phyloP scores from a whole-genome alignment of 2,329 filamentous ascomycete species.

The Alternaria hordeiaustralica region DNA sequence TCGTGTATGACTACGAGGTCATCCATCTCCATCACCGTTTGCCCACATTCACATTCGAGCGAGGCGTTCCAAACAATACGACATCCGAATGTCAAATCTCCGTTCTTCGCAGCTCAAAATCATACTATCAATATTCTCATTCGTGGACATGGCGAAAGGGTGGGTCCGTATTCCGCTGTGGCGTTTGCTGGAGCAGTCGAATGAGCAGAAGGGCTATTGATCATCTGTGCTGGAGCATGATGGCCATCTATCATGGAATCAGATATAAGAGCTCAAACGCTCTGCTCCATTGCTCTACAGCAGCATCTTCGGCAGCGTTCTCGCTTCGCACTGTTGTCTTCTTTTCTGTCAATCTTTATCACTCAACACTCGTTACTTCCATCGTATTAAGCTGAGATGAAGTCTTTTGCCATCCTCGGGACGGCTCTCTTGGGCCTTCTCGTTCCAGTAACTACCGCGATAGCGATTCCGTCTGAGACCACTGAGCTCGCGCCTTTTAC shows the following conservation, averaged over 20 bases:
- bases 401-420: constrained; percentile 26
- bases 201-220: not conserved
- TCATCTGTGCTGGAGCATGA: not conserved
- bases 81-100: constrained; percentile 4
- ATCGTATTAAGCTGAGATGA: constrained; percentile 26
- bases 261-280: constrained; percentile 1
- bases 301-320: not conserved
- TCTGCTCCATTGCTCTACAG: constrained; percentile 2
- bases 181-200: not conserved
- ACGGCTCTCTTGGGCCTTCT: constrained; percentile 28
- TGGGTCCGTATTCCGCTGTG: not conserved
- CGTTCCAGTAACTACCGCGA: constrained; percentile 16
- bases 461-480: constrained; percentile 26
- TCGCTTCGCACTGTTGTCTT: not conserved
- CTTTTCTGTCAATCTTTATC: constrained; percentile 6
- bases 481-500: constrained; percentile 16
- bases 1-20: not conserved
- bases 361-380: not conserved
- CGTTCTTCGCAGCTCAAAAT: not conserved
- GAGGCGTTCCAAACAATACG: not conserved
- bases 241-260: not conserved
- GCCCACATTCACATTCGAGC: not conserved
- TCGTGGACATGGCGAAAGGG: not conserved
- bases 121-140: not conserved
- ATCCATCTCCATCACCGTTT: not conserved